Evolutionary conservation across 345 rosid genomes (phyloP).

Genomic region (Sisymbrium irio): DNA sequence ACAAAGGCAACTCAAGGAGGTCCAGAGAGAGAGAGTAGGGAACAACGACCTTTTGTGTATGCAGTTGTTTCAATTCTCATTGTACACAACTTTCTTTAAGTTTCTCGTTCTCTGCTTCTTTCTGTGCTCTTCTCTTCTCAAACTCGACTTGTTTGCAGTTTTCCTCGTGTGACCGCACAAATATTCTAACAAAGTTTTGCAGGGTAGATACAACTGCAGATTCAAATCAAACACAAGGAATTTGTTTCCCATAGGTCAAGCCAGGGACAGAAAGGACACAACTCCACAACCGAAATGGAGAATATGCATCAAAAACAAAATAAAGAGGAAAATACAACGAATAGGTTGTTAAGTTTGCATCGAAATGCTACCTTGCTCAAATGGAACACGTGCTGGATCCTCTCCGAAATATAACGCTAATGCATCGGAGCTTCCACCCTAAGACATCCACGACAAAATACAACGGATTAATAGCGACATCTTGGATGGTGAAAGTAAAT

Average conservation of each 20-base stretch:
- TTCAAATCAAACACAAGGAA: constrained; percentile 13
- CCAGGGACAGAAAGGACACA: not conserved
- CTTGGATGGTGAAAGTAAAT: not conserved
- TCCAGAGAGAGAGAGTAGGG: constrained; percentile 1
- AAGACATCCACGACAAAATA: constrained; percentile 20
- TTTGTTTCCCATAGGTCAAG: constrained; percentile 6
- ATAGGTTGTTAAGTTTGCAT: constrained; percentile 6
- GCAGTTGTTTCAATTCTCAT: constrained; percentile 19
- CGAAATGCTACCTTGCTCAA: constrained; percentile 66
- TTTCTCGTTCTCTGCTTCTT: constrained; percentile 48
- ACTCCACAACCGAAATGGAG: not conserved
- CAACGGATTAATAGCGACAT: not conserved
- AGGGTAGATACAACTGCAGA: constrained; percentile 73
- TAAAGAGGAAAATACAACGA: not conserved
- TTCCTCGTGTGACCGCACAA: constrained; percentile 68
- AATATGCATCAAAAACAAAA: not conserved
- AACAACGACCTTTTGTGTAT: constrained; percentile 5
- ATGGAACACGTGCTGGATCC: constrained; percentile 86
- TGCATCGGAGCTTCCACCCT: constrained; percentile 87
- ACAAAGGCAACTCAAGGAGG: constrained; percentile 18
- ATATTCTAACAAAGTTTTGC: constrained; percentile 71
- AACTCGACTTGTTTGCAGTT: constrained; percentile 69
- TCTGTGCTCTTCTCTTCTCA: constrained; percentile 60
- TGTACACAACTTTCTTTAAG: constrained; percentile 38
- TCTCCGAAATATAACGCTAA: constrained; percentile 84